Base-by-base conservation (phyloP, 176 grass and related monocot genomes). In the Ensete glaucum region DNA sequence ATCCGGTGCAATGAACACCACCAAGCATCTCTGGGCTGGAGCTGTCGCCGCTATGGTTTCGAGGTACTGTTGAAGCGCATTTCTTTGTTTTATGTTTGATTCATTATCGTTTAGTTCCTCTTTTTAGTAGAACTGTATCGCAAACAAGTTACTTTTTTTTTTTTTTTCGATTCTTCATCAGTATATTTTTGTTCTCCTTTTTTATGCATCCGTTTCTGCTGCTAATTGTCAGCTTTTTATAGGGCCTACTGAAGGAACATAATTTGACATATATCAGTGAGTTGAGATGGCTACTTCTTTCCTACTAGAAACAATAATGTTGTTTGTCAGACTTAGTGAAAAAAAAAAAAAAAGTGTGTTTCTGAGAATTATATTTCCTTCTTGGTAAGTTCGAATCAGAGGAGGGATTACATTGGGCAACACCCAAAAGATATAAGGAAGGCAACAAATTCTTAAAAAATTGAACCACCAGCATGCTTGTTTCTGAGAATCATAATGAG, bases 11-110 rank as follows among this genome's bases (percentile, higher is more conserved):
- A 82, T 95, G 84, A 99, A 95, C 82, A 88, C 73, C 21, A 88
- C 91, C 11, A 91, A 99, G 34, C 91, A 99, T 89, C 85, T 99
- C 53, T 99, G 91, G 91, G 65, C 91, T 20, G 91, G 96, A 69
- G 96, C 96, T 56, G 86, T 95, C 20, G 96, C 96, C 54, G 91
- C 96, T 52, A 99, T 99, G 91, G 85, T 99, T 52, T 99, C 91
- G 0, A 89, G 96, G 96, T 89, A 94, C 72, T 21, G 71, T 74
- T 74, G 8, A n/a, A 2, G 0, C 27, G 23, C 21, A 10, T 67
- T 29, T 69, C 12, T 53, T 12, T 52, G 13, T 17, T 62, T 62
- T 20, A 62, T 62, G 14, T 50, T 48, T n/a, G 19, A 72, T 12
- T 53, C 11, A 71, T 1, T 74, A 64, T 20, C 60, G 2, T 43